Conservation (phyloP, 1,284 basidiomycete genomes). For the Entoloma clypeatum region DNA sequence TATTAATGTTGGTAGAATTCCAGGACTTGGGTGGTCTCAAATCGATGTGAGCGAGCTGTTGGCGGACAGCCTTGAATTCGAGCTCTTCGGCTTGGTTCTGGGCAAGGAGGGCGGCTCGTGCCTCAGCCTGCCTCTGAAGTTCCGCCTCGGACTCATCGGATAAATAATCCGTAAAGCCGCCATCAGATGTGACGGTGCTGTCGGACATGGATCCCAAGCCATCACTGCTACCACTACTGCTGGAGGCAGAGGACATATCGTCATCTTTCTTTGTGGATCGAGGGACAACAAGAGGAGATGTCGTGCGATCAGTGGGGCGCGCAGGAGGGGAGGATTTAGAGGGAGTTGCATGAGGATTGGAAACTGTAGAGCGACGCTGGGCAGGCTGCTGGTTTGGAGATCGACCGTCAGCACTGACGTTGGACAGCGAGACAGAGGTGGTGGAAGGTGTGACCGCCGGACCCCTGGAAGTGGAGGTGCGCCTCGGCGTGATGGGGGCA, state of each 20-base stretch:
- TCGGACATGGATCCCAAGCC: constrained; percentile 56
- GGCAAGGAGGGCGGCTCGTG: constrained; percentile 66
- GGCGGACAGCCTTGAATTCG: constrained; percentile 73
- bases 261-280: constrained; percentile 32
- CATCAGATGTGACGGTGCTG: constrained; percentile 74
- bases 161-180: constrained; percentile 78
- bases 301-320: constrained; percentile 23
- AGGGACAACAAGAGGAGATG: constrained; percentile 24
- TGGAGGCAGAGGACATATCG: constrained; percentile 45
- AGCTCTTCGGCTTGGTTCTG: constrained; percentile 74
- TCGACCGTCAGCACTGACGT: constrained; percentile 28
- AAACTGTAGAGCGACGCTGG: constrained; percentile 24
- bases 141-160: constrained; percentile 83
- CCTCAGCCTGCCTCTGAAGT: constrained; percentile 76
- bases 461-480: constrained; percentile 41
- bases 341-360: constrained; percentile 20
- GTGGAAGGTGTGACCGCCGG: constrained; percentile 47
- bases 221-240: constrained; percentile 58
- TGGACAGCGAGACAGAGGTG: constrained; percentile 31
- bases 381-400: constrained; percentile 19
- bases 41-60: constrained; percentile 68
- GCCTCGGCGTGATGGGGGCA: constrained; percentile 36
- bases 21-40: constrained; percentile 71
- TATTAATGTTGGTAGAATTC: constrained; percentile 55
- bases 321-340: constrained; percentile 15